These are phyloP conservation scores for Colletotrichum paranaense DNA, from an alignment of 2,329 filamentous ascomycete species.

Conservation along the genomic window DNA sequence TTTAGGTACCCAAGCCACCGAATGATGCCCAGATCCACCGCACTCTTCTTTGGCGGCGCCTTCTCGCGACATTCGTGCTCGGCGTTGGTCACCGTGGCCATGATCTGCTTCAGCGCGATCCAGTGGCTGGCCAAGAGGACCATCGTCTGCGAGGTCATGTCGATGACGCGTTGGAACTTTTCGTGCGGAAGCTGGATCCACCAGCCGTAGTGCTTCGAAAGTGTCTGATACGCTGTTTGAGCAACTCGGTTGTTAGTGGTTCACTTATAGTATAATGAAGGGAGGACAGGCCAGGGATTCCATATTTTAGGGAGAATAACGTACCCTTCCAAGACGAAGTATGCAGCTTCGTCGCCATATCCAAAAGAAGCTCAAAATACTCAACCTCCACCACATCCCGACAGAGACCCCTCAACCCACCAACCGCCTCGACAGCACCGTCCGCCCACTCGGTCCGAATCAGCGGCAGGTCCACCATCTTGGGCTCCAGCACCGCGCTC, in stretches of 20 bases:
- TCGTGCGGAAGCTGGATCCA: constrained; percentile 68
- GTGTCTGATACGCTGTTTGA: constrained; percentile 58
- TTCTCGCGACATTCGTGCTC: constrained; percentile 50
- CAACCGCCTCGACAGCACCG: constrained; percentile 57
- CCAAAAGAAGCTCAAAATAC: constrained; percentile 57
- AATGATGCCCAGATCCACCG: constrained; percentile 55
- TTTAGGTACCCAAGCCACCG: constrained; percentile 66
- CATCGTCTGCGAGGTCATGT: constrained; percentile 58
- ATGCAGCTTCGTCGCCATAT: constrained; percentile 63
- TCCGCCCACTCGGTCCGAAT: constrained; percentile 59
- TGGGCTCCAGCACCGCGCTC: constrained; percentile 53
- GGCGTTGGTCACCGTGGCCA: constrained; percentile 58
- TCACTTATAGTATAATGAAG: no score
- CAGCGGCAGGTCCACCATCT: constrained; percentile 58
- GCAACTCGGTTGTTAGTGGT: constrained; percentile 5
- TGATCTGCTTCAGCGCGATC: constrained; percentile 66
- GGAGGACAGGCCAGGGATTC: not conserved
- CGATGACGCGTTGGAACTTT: constrained; percentile 62
- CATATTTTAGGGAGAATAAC: constrained; percentile 14
- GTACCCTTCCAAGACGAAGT: constrained; percentile 65
- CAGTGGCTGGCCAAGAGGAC: constrained; percentile 64
- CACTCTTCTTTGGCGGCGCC: constrained; percentile 38
- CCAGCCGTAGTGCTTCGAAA: constrained; percentile 64
- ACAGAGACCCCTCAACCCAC: constrained; percentile 56
- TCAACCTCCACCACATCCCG: constrained; percentile 54